Base-by-base conservation (phyloP, 306 rosid genomes). In the Cucumis melo region DNA sequence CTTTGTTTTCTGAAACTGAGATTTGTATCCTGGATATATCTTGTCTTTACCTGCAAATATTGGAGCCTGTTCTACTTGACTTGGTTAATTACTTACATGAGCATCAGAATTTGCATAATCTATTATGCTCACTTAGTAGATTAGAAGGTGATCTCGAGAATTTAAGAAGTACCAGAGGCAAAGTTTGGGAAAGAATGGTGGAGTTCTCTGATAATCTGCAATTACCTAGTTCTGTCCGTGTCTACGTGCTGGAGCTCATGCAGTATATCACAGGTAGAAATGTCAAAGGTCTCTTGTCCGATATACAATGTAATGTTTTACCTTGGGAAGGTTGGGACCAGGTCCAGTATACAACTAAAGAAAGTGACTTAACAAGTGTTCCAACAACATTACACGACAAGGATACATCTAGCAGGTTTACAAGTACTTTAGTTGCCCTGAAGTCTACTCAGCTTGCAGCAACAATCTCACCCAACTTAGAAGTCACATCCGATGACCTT, bases 321-420 rank as follows among this genome's bases (percentile, higher is more conserved):
- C 93, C 93, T 10, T 94, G 98, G 99, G 97, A 94, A 83, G 98
- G 91, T 50, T 94, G 99, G 97, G 91, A 89, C 76, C 92, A 82
- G 81, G 77, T 80, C 80, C 88, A 89, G 68, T 76, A 46, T 82
- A 78, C 84, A 78, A 51, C 81, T 51, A 83, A 83, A 46, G 86
- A 86, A 64, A 64, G 81, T 46, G 87, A 92, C 84, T 80, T 81
- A 51, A 78, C 81, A 78, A 77, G 78, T 68, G 79, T 81, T 79
- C 85, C 78, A 85, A 85, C 86, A 58, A 80, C 79, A 76, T 74
- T 75, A 21, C 92, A 88, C 78, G 85, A 82, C 34, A 87, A 79
- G 80, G 95, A 90, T 74, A 82, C 90, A 46, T 85, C 96, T 81
- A 84, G 80, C 85, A 84, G 95, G 89, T 85, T 94, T 75, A 90